Conservation (phyloP, 495 filamentous ascomycete species). For the Neurospora discreta region DNA sequence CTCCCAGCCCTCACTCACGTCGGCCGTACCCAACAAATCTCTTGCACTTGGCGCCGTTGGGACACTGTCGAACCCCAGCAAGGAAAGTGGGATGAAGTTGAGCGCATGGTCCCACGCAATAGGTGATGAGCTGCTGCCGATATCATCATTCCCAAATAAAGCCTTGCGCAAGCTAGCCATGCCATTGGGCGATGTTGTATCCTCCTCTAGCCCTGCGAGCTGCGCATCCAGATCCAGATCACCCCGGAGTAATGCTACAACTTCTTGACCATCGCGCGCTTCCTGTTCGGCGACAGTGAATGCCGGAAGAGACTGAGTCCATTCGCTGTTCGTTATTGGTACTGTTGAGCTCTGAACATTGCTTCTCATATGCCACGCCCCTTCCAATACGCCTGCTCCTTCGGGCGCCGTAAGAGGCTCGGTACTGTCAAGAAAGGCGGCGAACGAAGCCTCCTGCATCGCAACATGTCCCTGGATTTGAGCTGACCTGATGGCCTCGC, state of each 20-base stretch:
- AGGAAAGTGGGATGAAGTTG: slow-evolving; percentile 28
- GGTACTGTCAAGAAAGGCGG: slow-evolving; percentile 31
- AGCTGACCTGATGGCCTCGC: slow-evolving; percentile 8
- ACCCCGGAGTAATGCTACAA: slow-evolving; percentile 28
- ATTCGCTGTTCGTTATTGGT: not conserved
- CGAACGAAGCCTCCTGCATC: slow-evolving; percentile 31
- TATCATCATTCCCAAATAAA: slow-evolving; percentile 19
- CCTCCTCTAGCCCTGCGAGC: not conserved
- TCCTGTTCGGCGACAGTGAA: slow-evolving; percentile 24
- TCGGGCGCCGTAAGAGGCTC: slow-evolving; percentile 14
- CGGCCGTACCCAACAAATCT: slow-evolving; percentile 19
- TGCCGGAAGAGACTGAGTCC: not conserved
- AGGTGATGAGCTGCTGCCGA: not conserved
- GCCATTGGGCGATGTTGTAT: slow-evolving; percentile 13
- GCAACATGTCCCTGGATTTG: slow-evolving; percentile 25
- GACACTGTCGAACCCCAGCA: slow-evolving; percentile 1
- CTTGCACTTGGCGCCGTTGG: slow-evolving; percentile 7
- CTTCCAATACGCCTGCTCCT: slow-evolving; percentile 10
- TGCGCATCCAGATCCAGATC: slow-evolving; percentile 15
- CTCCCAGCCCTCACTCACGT: slow-evolving; percentile 30
- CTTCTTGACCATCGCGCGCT: slow-evolving; percentile 31
- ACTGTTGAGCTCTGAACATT: not conserved
- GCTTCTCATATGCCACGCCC: slow-evolving; percentile 5
- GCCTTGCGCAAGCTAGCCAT: slow-evolving; percentile 18
- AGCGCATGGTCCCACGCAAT: slow-evolving; percentile 29